phyloP scores from a whole-genome alignment of 2,329 filamentous ascomycete genomes.

The Exophiala alcalophila region DNA sequence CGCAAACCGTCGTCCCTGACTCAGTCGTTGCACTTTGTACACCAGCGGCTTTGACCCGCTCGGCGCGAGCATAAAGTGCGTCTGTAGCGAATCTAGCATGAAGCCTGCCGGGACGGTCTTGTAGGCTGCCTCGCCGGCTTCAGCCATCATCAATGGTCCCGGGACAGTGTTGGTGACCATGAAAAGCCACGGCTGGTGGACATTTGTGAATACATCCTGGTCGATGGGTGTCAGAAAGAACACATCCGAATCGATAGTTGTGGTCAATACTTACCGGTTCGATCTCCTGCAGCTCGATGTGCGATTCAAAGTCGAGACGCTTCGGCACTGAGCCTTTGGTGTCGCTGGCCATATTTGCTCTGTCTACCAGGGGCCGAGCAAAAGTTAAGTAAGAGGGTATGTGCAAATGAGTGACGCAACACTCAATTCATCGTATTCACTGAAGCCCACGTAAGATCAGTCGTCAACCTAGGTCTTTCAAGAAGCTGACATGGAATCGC shows the following conservation, averaged over 20 bases:
- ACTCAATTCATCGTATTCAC: no score
- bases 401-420: no score
- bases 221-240: background rate
- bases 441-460: no score
- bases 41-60: conserved; percentile 16
- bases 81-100: conserved; percentile 27
- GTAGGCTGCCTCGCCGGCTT: conserved; percentile 25
- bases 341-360: no score
- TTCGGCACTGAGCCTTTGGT: conserved; percentile 3
- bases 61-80: conserved; percentile 26
- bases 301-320: conserved; percentile 21
- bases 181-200: conserved; percentile 29
- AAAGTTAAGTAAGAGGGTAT: no score
- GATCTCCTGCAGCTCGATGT: conserved; percentile 22
- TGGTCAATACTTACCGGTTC: conserved; percentile 18
- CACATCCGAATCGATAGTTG: background rate
- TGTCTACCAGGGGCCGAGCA: no score
- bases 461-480: no score
- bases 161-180: conserved; percentile 24
- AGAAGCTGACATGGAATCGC: no score
- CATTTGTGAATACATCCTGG: conserved; percentile 24
- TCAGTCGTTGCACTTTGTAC: conserved; percentile 25
- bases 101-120: conserved; percentile 25
- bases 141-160: conserved; percentile 28
- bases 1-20: conserved; percentile 25